Evolutionary conservation across 1,284 basidiomycete species (phyloP).

Genomic region (Ustilago hordei): DNA sequence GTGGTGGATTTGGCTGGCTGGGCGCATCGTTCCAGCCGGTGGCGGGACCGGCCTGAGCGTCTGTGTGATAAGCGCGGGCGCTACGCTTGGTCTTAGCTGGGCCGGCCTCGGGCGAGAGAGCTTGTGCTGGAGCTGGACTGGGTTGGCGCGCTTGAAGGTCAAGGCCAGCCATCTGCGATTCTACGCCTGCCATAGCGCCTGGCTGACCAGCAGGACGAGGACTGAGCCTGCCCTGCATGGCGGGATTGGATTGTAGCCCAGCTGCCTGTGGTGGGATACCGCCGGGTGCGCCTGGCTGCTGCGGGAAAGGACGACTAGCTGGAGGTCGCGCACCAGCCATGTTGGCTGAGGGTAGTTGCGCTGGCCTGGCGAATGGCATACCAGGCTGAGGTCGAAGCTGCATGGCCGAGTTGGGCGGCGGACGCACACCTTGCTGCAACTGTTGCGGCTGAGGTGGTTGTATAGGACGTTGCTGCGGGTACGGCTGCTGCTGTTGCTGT

Average conservation of each 20-base stretch:
- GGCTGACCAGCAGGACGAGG: slow-evolving; percentile 40
- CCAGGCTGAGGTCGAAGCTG: slow-evolving; percentile 37
- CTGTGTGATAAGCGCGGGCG: slow-evolving; percentile 68
- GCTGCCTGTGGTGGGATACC: slow-evolving; percentile 11
- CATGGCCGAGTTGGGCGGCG: slow-evolving; percentile 26
- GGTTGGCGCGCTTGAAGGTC: slow-evolving; percentile 44
- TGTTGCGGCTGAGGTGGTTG: slow-evolving; percentile 22
- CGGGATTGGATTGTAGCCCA: slow-evolving; percentile 20
- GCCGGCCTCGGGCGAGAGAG: slow-evolving; percentile 29
- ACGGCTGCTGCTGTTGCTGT: slow-evolving; percentile 39
- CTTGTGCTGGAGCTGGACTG: slow-evolving; percentile 19
- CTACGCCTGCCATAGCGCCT: slow-evolving; percentile 18
- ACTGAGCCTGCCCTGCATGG: slow-evolving; percentile 38
- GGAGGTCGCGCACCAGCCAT: slow-evolving; percentile 30
- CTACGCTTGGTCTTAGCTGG: slow-evolving; percentile 64
- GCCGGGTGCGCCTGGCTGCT: slow-evolving; percentile 19
- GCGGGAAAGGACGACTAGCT: slow-evolving; percentile 32
- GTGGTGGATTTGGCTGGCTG: slow-evolving; percentile 55
- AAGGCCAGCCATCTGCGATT: slow-evolving; percentile 52
- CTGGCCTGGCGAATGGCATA: slow-evolving; percentile 25
- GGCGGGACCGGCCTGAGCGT: slow-evolving; percentile 44
- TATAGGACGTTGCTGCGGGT: slow-evolving; percentile 25
- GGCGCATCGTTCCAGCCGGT: slow-evolving; percentile 64
- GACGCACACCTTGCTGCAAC: slow-evolving; percentile 23
- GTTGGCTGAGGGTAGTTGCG: slow-evolving; percentile 19